Conservation (phyloP, 106 monocot species). For the Allium fistulosum region DNA sequence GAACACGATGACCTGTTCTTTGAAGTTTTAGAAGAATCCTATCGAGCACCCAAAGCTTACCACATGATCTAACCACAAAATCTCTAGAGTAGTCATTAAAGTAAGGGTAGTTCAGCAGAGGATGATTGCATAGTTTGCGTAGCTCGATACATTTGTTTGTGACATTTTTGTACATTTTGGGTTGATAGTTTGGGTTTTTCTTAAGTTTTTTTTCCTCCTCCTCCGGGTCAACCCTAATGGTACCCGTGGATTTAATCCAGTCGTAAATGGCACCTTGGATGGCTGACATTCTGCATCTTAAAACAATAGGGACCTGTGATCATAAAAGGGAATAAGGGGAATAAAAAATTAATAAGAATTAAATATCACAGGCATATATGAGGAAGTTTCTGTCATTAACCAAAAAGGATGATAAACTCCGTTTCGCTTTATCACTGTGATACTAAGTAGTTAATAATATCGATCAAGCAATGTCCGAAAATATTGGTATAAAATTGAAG, state of each 20-base stretch:
- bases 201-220: constrained; percentile 61
- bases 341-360: not conserved
- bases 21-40: constrained; percentile 97
- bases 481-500: too few relatives aligned
- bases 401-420: too few relatives aligned
- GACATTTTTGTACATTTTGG: constrained; percentile 76
- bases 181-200: constrained; percentile 81
- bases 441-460: too few relatives aligned
- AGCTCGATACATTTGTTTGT: constrained; percentile 98
- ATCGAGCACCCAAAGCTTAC: constrained; percentile 94
- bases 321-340: not conserved
- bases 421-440: too few relatives aligned
- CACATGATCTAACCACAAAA: constrained; percentile 85
- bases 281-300: constrained; percentile 93
- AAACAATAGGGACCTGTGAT: constrained; percentile 75
- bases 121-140: constrained; percentile 93
- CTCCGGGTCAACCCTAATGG: constrained; percentile 93
- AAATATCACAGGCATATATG: too few relatives aligned
- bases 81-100: constrained; percentile 68
- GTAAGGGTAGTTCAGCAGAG: constrained; percentile 84
- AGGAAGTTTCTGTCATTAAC: too few relatives aligned
- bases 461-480: too few relatives aligned
- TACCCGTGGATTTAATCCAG: constrained; percentile 97
- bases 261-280: constrained; percentile 92
- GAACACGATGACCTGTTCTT: constrained; percentile 89